Conservation (phyloP, 2,329 filamentous ascomycete species). For the Fusarium compactum region DNA sequence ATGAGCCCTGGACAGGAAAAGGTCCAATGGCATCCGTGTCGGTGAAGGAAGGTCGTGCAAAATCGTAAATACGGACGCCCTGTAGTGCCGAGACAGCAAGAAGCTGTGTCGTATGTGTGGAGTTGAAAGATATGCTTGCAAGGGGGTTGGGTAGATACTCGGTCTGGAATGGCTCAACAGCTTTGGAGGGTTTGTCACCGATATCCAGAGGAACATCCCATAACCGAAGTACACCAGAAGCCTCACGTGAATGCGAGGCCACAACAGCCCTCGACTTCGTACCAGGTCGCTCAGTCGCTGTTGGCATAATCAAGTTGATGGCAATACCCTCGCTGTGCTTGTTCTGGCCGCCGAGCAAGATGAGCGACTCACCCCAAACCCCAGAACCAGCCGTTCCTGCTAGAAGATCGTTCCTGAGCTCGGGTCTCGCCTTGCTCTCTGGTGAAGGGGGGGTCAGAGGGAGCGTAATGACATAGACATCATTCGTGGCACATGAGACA, state of each 20-base stretch:
- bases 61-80: slow-evolving; percentile 73
- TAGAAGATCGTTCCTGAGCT: slow-evolving; percentile 64
- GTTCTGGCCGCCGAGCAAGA: slow-evolving; percentile 65
- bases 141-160: slow-evolving; percentile 69
- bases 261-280: slow-evolving; percentile 63
- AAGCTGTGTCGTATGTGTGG: slow-evolving; percentile 68
- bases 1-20: slow-evolving; percentile 70
- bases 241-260: slow-evolving; percentile 70
- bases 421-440: slow-evolving; percentile 67
- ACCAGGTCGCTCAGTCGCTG: slow-evolving; percentile 54
- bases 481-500: slow-evolving; percentile 68
- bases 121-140: slow-evolving; percentile 70
- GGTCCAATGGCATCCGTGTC: slow-evolving; percentile 64
- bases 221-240: slow-evolving; percentile 68
- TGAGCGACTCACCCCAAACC: slow-evolving; percentile 72
- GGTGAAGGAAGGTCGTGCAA: slow-evolving; percentile 62
- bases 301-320: slow-evolving; percentile 63
- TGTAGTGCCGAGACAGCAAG: slow-evolving; percentile 67
- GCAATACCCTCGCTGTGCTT: slow-evolving; percentile 67
- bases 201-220: slow-evolving; percentile 68
- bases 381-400: slow-evolving; percentile 69
- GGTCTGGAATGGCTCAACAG: slow-evolving; percentile 67
- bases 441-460: slow-evolving; percentile 72
- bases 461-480: slow-evolving; percentile 68
- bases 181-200: slow-evolving; percentile 48